These are phyloP conservation scores for Neoconidiobolus thromboides DNA, from an alignment of 371 early-diverging fungal genomes.

Conservation along the genomic window DNA sequence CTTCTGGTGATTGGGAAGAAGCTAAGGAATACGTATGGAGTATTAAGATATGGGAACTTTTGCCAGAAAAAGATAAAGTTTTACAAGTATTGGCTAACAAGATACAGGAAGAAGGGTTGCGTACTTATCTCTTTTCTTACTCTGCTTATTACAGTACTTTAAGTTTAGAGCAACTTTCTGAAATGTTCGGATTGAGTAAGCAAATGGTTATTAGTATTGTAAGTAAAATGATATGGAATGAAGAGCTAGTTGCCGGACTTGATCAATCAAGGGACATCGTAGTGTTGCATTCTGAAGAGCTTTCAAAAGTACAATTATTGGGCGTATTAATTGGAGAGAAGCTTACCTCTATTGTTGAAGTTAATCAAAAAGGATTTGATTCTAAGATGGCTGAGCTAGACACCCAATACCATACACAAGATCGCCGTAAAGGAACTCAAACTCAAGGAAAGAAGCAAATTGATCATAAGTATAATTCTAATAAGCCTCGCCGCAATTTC, in stretches of 20 bases:
- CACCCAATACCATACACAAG: neutral
- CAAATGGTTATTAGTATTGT: constrained; percentile 48
- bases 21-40: constrained; percentile 59
- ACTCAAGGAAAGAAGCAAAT: neutral
- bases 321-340: constrained; percentile 77
- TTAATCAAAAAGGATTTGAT: constrained; percentile 76
- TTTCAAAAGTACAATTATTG: constrained; percentile 65
- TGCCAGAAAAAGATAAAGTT: constrained; percentile 58
- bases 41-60: constrained; percentile 90
- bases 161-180: constrained; percentile 52
- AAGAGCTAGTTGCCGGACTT: constrained; percentile 67
- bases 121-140: constrained; percentile 86
- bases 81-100: constrained; percentile 74
- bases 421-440: neutral
- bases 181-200: constrained; percentile 70
- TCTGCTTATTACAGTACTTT: constrained; percentile 74
- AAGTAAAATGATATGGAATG: constrained; percentile 82
- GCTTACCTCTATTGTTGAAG: constrained; percentile 67
- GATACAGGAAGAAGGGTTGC: constrained; percentile 89
- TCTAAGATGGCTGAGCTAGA: constrained; percentile 16
- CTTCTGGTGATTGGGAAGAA: constrained; percentile 84
- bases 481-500: neutral
- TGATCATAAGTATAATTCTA: neutral
- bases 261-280: constrained; percentile 62
- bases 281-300: constrained; percentile 64